Evolutionary conservation across 306 rosid species (phyloP), one percentile per base, ranked within the genome.

Genomic region (Canavalia gladiata): DNA sequence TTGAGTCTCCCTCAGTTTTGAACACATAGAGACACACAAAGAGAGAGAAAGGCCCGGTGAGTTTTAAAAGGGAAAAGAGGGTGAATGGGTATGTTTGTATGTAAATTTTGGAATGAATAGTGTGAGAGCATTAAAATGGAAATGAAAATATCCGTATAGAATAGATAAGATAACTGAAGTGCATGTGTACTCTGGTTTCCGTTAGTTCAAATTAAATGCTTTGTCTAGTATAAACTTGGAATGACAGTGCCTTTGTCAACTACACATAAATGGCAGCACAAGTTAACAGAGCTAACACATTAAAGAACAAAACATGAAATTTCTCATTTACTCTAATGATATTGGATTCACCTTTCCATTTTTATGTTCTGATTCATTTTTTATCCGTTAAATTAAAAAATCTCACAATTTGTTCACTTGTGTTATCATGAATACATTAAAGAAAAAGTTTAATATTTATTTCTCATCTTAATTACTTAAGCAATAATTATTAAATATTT

Each of bases 11-110:
- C 28, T 35, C 68, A 76, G 55, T 81, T 39, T 75, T 68, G 4
- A 84, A 31, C 10, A 28, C 6, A 43, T 47, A 8, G 29, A 57
- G 83, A 73, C 56, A 58, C 35, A 10, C 51, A 25, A 58, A 11
- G 55, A 25, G 12, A 18, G 4, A 75, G 1, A 49, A 1, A 49
- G 31, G 41, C 46, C 52, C 6, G 7, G 0, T 54, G 54, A 68
- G 49, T 67, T 13, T 49, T 7, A 72, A 86, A 82, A 64, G 80
- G 72, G 81, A 58, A 77, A 70, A 35, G 33, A 75, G 62, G 47
- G 77, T 71, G 74, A 77, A 79, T 54, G 80, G 88, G 86, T 58
- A 56, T 56, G 62, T 56, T 25, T 84, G 64, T 81, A 73, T 75
- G 76, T 62, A 52, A 51, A 51, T 79, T 66, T 67, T 18, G 25